Evolutionary conservation across 371 early-diverging fungal genomes (phyloP).

Genomic region (Catenaria anguillulae): DNA sequence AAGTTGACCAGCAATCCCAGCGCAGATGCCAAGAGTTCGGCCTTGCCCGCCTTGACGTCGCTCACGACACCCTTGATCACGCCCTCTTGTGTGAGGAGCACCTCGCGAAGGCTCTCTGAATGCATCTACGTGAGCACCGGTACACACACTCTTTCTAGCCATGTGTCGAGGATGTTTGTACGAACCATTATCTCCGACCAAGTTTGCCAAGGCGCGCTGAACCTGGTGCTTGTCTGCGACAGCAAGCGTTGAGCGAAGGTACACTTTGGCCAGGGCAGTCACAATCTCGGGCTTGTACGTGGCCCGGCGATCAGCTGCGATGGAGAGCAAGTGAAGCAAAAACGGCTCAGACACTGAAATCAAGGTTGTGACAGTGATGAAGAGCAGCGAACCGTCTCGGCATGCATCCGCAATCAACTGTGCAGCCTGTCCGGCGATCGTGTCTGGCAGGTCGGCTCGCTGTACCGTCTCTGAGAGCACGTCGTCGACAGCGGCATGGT

Average conservation of each 20-base stretch:
- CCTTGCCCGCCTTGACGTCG: neutral
- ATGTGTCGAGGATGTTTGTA: too few species aligned
- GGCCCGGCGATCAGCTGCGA: neutral
- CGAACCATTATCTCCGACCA: neutral
- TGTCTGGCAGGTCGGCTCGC: too few species aligned
- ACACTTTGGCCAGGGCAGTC: neutral
- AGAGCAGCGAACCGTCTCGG: too few species aligned
- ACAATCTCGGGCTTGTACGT: neutral
- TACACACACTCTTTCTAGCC: neutral
- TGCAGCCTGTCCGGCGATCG: too few species aligned
- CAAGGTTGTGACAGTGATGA: too few species aligned
- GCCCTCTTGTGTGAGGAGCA: neutral
- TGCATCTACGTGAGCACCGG: neutral
- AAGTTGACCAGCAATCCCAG: neutral
- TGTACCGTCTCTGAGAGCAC: too few species aligned
- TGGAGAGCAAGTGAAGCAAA: too few species aligned
- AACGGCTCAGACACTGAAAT: too few species aligned
- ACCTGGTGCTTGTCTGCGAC: conserved; percentile 96
- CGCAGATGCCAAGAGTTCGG: neutral
- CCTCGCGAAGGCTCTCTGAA: neutral
- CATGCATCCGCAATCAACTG: too few species aligned
- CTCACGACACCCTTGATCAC: neutral
- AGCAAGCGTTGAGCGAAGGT: conserved; percentile 84
- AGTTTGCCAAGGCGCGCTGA: conserved; percentile 34
- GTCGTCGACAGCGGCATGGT: too few species aligned